Evolutionary conservation across 2,329 filamentous ascomycete genomes (phyloP).

Genomic region (Lithohypha guttulata): DNA sequence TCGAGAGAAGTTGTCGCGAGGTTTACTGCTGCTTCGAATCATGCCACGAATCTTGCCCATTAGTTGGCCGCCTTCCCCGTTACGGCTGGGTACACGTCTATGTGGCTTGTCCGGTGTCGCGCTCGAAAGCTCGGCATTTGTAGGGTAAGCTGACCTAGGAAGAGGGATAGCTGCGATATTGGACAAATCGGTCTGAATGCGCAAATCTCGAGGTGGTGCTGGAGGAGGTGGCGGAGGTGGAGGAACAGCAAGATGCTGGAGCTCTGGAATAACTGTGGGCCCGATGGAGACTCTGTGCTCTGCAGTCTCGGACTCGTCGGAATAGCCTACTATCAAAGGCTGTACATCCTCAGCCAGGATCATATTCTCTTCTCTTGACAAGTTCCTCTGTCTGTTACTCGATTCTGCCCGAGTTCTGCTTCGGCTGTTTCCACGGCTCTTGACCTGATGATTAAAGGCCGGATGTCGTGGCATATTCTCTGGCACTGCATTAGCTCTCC

Average conservation of each 20-base stretch:
- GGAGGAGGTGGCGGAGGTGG: slow-evolving; percentile 42
- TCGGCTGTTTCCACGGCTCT: slow-evolving; percentile 33
- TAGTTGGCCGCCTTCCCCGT: slow-evolving; percentile 42
- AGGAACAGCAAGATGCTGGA: slow-evolving; percentile 49
- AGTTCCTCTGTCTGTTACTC: slow-evolving; percentile 16
- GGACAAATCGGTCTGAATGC: slow-evolving; percentile 25
- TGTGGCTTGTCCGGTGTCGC: slow-evolving; percentile 31
- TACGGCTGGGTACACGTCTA: slow-evolving; percentile 45
- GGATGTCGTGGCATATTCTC: slow-evolving; percentile 21
- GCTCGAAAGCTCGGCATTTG: slow-evolving; percentile 22
- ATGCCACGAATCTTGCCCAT: slow-evolving; percentile 44
- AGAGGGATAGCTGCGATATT: slow-evolving; percentile 20
- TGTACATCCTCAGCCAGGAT: slow-evolving; percentile 8
- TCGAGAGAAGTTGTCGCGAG: slow-evolving; percentile 24
- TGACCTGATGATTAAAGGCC: slow-evolving; percentile 18
- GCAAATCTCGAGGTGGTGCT: slow-evolving; percentile 15
- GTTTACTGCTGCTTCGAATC: slow-evolving; percentile 41
- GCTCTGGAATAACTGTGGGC: slow-evolving; percentile 47
- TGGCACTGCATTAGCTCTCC: slow-evolving; percentile 12
- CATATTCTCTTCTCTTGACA: slow-evolving; percentile 6
- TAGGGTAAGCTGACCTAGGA: slow-evolving; percentile 26
- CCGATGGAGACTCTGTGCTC: slow-evolving; percentile 15
- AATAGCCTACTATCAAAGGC: slow-evolving; percentile 10
- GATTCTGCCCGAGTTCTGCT: slow-evolving; percentile 43
- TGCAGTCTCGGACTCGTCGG: slow-evolving; percentile 9